Evolutionary conservation across 2,329 filamentous ascomycete genomes (phyloP).

Genomic region (Neurospora crassa): DNA sequence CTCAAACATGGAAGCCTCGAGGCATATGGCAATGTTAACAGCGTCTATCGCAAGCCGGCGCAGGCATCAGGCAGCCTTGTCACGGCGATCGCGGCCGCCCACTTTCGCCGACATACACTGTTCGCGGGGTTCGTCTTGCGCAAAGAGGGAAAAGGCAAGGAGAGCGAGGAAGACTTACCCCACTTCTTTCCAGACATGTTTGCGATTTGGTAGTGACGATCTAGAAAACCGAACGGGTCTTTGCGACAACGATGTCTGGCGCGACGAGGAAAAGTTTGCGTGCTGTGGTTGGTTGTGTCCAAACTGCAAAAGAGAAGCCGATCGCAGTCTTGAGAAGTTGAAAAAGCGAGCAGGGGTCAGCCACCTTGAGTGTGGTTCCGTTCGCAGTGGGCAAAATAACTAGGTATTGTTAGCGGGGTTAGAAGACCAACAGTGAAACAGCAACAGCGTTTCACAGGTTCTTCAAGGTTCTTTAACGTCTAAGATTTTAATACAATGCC

Average conservation of each 20-base stretch:
- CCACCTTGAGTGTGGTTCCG: background rate
- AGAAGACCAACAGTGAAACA: background rate
- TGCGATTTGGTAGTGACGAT: background rate
- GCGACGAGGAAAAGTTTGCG: background rate
- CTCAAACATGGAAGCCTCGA: background rate
- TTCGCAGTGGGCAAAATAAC: background rate
- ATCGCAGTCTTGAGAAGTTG: background rate
- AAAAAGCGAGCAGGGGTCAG: background rate
- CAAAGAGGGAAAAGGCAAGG: conserved; percentile 11
- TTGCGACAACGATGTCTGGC: background rate
- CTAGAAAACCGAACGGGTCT: background rate
- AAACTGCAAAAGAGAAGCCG: background rate
- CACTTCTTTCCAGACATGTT: background rate
- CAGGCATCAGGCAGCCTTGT: background rate
- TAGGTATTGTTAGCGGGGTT: background rate
- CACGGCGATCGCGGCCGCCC: background rate
- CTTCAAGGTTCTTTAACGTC: background rate
- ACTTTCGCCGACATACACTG: background rate
- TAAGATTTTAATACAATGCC: background rate
- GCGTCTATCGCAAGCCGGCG: background rate
- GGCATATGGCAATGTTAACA: background rate
- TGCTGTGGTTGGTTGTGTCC: background rate
- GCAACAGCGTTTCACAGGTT: background rate
- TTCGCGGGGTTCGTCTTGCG: background rate
- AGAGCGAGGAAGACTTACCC: background rate